Evolutionary conservation across 768 basidiomycete species (phyloP), one percentile per base, ranked within the genome.

Genomic region (Rubroboletus satanas): DNA sequence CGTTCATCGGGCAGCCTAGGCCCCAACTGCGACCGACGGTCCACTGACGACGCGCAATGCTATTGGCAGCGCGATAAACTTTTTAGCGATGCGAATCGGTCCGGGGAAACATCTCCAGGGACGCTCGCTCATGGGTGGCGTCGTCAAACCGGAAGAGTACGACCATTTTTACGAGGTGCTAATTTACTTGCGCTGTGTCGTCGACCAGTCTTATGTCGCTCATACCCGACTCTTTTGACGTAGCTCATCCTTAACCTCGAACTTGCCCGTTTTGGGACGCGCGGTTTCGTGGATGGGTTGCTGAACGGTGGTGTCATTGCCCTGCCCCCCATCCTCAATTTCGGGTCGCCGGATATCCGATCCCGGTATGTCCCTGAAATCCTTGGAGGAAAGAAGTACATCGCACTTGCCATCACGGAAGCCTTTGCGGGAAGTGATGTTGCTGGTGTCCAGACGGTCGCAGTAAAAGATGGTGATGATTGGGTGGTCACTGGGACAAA

Each of bases 401-500:
- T 97, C 59, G 88, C 86, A 8, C 77, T 98, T 33, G 96, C 96
- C 9, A 92, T 98, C 64, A 88, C 85, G 44, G 96, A 98, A 73
- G 92, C 95, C 0, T 96, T 95, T 61, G 95, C 93, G 3, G 90
- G 90, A 17, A 90, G 88, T 61, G 90, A 93, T 61, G 91, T 93
- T 3, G 72, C 82, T 47, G 93, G 94, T 3, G 63, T 95, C 35
- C 93, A 83, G 77, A 98, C 88, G 54, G 88, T 85, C 1, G 95
- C 95, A 1, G 81, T 83, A 52, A 83, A 83, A 53, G 93, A 96
- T 63, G 95, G 93, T 1, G 84, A 90, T 60, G 74, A 85, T 39
- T 96, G 89, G 87, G 79, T 93, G 12, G 85, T 98, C 58, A 91
- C 86, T 39, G 96, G 96, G 17, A 94, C 93, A 7, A 98, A 98